Conservation (phyloP, 2,329 filamentous ascomycete genomes). For the Ascochyta fabae region DNA sequence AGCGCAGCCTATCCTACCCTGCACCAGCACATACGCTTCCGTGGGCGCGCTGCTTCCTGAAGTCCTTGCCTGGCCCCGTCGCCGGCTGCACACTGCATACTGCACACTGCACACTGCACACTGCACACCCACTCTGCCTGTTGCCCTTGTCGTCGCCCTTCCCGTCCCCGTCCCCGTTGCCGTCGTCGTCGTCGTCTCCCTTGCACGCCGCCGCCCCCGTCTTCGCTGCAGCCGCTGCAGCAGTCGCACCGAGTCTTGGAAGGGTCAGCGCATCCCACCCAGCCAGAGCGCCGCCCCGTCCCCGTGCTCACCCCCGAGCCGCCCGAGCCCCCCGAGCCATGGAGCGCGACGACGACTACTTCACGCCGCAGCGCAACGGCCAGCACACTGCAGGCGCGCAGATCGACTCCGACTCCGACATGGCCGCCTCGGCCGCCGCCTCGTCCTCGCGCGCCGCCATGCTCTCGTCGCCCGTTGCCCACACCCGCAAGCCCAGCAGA, state of each 20-base stretch:
- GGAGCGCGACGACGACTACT: conserved; percentile 47
- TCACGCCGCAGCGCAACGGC: conserved; percentile 29
- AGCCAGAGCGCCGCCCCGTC: neutral
- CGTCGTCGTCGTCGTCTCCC: neutral
- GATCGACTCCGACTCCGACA: conserved; percentile 46
- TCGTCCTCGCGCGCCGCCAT: conserved; percentile 44
- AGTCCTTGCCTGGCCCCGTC: conserved; percentile 10
- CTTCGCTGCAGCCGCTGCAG: neutral
- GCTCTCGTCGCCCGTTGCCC: conserved; percentile 46
- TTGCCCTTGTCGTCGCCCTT: neutral
- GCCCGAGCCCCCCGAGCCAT: conserved; percentile 25
- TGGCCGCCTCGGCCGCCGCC: conserved; percentile 43
- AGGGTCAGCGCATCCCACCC: conserved; percentile 6
- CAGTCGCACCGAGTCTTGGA: conserved; percentile 9
- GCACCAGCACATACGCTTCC: conserved; percentile 1
- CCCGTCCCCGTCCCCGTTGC: neutral
- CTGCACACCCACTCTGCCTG: too few species aligned
- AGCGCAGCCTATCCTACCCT: too few species aligned
- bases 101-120: too few species aligned
- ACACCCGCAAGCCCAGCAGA: conserved; percentile 47
- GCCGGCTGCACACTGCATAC: neutral
- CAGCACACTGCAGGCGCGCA: conserved; percentile 28
- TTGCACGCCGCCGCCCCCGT: conserved; percentile 9
- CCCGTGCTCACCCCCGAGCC: neutral
- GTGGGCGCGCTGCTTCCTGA: conserved; percentile 1